Conservation (phyloP, 2,329 filamentous ascomycete species). For the Calonectria crousiana region DNA sequence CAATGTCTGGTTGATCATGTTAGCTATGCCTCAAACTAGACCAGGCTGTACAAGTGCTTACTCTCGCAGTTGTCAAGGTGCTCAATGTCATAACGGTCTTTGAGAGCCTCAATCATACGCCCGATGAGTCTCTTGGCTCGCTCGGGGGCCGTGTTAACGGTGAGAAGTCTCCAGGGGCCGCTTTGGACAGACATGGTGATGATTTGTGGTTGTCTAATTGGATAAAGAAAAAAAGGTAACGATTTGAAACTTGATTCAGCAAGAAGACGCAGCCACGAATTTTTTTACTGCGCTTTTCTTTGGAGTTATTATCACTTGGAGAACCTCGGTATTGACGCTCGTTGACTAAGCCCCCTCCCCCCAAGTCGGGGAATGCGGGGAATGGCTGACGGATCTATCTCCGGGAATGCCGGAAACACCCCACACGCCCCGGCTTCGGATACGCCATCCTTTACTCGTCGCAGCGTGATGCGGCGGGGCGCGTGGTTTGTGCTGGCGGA, state of each 20-base stretch:
- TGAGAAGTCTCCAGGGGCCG: constrained; percentile 73
- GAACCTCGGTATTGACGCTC: constrained; percentile 14
- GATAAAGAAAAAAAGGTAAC: background rate
- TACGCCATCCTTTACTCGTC: background rate
- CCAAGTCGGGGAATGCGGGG: constrained; percentile 18
- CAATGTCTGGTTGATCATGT: constrained; percentile 56
- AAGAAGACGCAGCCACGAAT: background rate
- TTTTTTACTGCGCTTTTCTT: constrained; percentile 2
- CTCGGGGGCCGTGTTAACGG: constrained; percentile 76
- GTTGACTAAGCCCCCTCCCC: background rate
- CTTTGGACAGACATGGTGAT: constrained; percentile 24
- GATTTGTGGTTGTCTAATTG: background rate
- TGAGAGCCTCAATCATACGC: constrained; percentile 69
- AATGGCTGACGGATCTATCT: constrained; percentile 18
- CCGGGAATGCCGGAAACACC: constrained; percentile 24
- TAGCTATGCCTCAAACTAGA: background rate
- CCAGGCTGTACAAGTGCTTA: constrained; percentile 44
- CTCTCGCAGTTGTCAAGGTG: constrained; percentile 73
- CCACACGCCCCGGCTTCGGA: constrained; percentile 21
- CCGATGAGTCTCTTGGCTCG: constrained; percentile 73
- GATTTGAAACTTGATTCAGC: background rate
- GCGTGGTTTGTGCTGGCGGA: constrained; percentile 2
- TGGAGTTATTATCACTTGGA: constrained; percentile 1
- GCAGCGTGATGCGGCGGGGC: background rate
- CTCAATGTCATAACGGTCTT: constrained; percentile 73